These are phyloP conservation scores for Scheffersomyces illinoinensis DNA, from an alignment of 1,139 yeast genomes.

Conservation along the genomic window DNA sequence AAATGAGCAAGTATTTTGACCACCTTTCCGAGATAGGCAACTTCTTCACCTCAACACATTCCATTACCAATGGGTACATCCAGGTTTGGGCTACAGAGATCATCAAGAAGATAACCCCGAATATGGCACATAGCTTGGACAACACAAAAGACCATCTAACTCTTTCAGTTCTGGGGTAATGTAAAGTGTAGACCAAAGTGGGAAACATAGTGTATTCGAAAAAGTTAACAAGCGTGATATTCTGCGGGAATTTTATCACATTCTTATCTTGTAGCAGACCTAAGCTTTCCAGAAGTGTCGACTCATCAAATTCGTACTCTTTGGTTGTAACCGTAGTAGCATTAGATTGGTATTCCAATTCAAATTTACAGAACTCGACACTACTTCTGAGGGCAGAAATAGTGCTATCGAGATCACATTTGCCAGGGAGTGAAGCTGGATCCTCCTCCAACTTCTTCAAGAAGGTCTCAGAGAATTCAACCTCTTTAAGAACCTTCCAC, in stretches of 20 bases:
- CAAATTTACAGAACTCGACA: slow-evolving; percentile 63
- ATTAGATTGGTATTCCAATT: slow-evolving; percentile 51
- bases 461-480: slow-evolving; percentile 45
- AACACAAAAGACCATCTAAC: slow-evolving; percentile 72
- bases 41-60: slow-evolving; percentile 53
- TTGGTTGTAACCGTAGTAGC: slow-evolving; percentile 19
- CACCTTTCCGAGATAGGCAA: slow-evolving; percentile 46
- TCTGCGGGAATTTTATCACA: slow-evolving; percentile 59
- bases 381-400: slow-evolving; percentile 43
- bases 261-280: slow-evolving; percentile 18
- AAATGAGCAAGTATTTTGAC: slow-evolving; percentile 55
- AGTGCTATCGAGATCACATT: slow-evolving; percentile 22
- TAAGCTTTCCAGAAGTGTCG: slow-evolving; percentile 17
- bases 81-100: slow-evolving; percentile 75
- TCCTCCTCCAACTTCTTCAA: slow-evolving; percentile 20
- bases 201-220: slow-evolving; percentile 87
- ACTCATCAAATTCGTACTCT: slow-evolving; percentile 14
- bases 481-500: slow-evolving; percentile 65
- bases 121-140: slow-evolving; percentile 74
- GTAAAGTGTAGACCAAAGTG: slow-evolving; percentile 78
- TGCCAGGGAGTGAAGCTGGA: slow-evolving; percentile 9
- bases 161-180: slow-evolving; percentile 71
- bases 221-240: slow-evolving; percentile 65
- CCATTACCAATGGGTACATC: slow-evolving; percentile 73
- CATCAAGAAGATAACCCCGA: slow-evolving; percentile 86